These are phyloP conservation scores for Rutstroemia sp. DNA, from an alignment of 2,329 filamentous ascomycete species.

Conservation along the genomic window DNA sequence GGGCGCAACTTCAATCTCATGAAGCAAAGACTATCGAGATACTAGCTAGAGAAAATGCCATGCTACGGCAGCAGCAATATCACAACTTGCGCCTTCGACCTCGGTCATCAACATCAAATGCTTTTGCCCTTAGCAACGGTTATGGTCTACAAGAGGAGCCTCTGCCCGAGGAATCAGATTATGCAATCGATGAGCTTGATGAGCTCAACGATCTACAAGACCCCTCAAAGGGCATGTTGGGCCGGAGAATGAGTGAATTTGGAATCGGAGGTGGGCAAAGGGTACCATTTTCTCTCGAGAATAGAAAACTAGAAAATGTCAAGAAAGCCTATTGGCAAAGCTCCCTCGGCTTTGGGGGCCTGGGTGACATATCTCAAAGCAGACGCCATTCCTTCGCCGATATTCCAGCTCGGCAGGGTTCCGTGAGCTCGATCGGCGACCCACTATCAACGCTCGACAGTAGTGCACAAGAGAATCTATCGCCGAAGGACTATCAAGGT, in stretches of 20 bases:
- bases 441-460: slow-evolving; percentile 33
- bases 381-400: slow-evolving; percentile 75
- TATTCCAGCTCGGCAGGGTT: slow-evolving; percentile 56
- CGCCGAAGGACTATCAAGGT: slow-evolving; percentile 23
- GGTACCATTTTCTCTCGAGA: slow-evolving; percentile 41
- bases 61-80: slow-evolving; percentile 52
- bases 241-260: slow-evolving; percentile 34
- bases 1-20: slow-evolving; percentile 43
- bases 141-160: slow-evolving; percentile 54
- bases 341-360: slow-evolving; percentile 56
- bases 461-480: slow-evolving; percentile 23
- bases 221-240: slow-evolving; percentile 22
- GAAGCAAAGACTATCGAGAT: slow-evolving; percentile 58
- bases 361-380: slow-evolving; percentile 61
- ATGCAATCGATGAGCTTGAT: slow-evolving; percentile 65
- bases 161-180: slow-evolving; percentile 60
- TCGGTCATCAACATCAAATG: slow-evolving; percentile 46
- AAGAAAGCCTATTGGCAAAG: slow-evolving; percentile 67
- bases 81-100: slow-evolving; percentile 48
- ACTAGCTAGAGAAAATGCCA: slow-evolving; percentile 54
- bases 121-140: slow-evolving; percentile 47
- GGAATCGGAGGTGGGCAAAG: slow-evolving; percentile 25
- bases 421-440: slow-evolving; percentile 55
- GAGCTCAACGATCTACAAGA: slow-evolving; percentile 46
- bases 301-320: slow-evolving; percentile 55